phyloP scores from a whole-genome alignment of 2,329 filamentous ascomycete genomes.

The Trichophyton benhamiae region DNA sequence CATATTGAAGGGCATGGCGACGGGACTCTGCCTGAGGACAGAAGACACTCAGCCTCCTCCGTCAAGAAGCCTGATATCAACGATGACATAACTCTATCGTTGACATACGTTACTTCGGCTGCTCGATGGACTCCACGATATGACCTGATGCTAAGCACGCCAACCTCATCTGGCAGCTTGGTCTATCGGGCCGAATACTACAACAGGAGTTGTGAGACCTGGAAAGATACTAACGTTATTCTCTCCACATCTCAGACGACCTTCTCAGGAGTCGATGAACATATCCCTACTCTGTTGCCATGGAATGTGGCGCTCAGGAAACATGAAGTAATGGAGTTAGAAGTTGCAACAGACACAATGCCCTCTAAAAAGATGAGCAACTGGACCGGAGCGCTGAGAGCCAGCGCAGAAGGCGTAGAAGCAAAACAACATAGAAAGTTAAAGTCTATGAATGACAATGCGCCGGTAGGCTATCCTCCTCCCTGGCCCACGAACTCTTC shows the following conservation, averaged over 20 bases:
- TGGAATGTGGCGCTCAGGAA: slow-evolving; percentile 45
- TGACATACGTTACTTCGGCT: slow-evolving; percentile 48
- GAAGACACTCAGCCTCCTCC: slow-evolving; percentile 19
- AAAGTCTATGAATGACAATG: not conserved
- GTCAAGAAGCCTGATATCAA: slow-evolving; percentile 13
- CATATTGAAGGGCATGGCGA: slow-evolving; percentile 24
- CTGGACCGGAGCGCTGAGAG: slow-evolving; percentile 11
- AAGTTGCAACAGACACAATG: not conserved
- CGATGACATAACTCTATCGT: slow-evolving; percentile 27
- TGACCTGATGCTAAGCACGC: slow-evolving; percentile 49
- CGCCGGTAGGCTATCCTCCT: not conserved
- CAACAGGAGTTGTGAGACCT: slow-evolving; percentile 52
- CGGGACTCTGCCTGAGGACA: slow-evolving; percentile 15
- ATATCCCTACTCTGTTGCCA: slow-evolving; percentile 42
- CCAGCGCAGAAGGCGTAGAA: not conserved
- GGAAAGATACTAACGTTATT: slow-evolving; percentile 47
- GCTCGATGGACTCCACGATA: slow-evolving; percentile 52
- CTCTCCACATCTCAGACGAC: slow-evolving; percentile 53
- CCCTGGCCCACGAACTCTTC: no score
- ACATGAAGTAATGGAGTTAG: slow-evolving; percentile 13
- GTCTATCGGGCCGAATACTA: slow-evolving; percentile 52
- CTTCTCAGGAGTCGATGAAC: slow-evolving; percentile 44
- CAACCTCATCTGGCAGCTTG: slow-evolving; percentile 40
- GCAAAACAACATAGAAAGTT: not conserved
- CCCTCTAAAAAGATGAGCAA: slow-evolving; percentile 5